A percentile compares a stretch with the other conserved stretches of the same genome.
phyloP scores from a whole-genome alignment of 225 moss, liverwort and hornwort genomes.

The Polytrichum formosum region DNA sequence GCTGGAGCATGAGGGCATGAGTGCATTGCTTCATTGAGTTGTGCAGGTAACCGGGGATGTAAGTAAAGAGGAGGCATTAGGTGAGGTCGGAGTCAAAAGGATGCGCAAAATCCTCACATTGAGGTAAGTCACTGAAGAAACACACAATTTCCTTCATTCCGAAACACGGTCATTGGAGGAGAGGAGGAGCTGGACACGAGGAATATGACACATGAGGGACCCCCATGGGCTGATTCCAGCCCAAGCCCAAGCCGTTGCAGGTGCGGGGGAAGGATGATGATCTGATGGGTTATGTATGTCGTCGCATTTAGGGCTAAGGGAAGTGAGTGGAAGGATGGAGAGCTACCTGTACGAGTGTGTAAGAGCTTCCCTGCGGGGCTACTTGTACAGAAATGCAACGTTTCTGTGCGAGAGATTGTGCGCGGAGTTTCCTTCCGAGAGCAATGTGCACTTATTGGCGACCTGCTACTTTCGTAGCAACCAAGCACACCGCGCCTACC shows the following conservation, averaged over 20 bases:
- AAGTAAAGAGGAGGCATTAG: no score
- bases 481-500: slow-evolving; percentile 88
- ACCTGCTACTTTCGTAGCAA: slow-evolving; percentile 94
- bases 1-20: no score
- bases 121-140: no score
- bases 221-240: slow-evolving; percentile 29
- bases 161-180: no score
- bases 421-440: slow-evolving; percentile 90
- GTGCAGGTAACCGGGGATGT: no score
- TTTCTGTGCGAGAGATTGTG: slow-evolving; percentile 90
- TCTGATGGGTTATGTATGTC: neutral
- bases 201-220: slow-evolving; percentile 21
- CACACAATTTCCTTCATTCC: no score
- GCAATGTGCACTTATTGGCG: slow-evolving; percentile 80
- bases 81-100: no score
- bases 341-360: slow-evolving; percentile 76
- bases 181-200: no score
- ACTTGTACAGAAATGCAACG: slow-evolving; percentile 82
- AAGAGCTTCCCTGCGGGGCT: slow-evolving; percentile 68
- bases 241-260: slow-evolving; percentile 26
- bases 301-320: slow-evolving; percentile 37
- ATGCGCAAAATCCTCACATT: no score
- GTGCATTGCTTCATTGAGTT: no score
- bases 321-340: slow-evolving; percentile 53
- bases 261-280: slow-evolving; percentile 6